phyloP scores from a whole-genome alignment of 2,329 filamentous ascomycete genomes.

The Aspergillus texensis region DNA sequence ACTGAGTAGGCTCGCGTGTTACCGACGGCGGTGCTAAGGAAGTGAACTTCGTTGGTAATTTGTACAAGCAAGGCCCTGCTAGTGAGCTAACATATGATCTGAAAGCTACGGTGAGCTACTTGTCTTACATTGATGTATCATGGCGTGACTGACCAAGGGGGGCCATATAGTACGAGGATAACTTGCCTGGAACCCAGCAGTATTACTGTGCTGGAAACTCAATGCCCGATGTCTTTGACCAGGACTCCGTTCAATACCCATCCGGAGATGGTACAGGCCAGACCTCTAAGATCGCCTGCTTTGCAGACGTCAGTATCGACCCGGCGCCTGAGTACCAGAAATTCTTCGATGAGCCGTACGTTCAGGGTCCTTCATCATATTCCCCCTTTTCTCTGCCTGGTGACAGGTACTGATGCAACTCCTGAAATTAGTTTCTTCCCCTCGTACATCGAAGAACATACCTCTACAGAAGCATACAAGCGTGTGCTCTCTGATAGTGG shows the following conservation, averaged over 20 bases:
- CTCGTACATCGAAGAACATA: slow-evolving; percentile 13
- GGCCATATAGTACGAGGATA: slow-evolving; percentile 10
- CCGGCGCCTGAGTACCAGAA: slow-evolving; percentile 13
- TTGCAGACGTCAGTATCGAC: slow-evolving; percentile 13
- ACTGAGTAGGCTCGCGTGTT: slow-evolving; percentile 7
- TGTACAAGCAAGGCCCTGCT: slow-evolving; percentile 13
- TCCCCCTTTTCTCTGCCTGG: too few relatives aligned
- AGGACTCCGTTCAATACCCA: slow-evolving; percentile 12
- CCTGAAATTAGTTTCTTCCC: slow-evolving; percentile 6
- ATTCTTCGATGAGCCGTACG: slow-evolving; percentile 14
- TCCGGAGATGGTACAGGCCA: slow-evolving; percentile 5
- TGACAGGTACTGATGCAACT: accelerated
- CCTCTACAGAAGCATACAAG: slow-evolving; percentile 15
- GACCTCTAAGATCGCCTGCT: slow-evolving; percentile 15
- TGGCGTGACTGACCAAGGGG: neutral
- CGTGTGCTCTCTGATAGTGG: slow-evolving; percentile 14
- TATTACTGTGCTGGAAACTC: slow-evolving; percentile 15
- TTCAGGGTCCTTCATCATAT: neutral
- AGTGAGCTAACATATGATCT: slow-evolving; percentile 11
- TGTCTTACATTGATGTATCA: neutral
- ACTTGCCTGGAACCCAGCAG: slow-evolving; percentile 11
- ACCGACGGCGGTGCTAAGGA: slow-evolving; percentile 16
- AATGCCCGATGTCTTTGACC: slow-evolving; percentile 12
- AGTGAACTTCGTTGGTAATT: slow-evolving; percentile 15
- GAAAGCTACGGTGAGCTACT: neutral